Base-by-base conservation (phyloP, 73 alveolate genomes). In the Effrenium voratum region DNA sequence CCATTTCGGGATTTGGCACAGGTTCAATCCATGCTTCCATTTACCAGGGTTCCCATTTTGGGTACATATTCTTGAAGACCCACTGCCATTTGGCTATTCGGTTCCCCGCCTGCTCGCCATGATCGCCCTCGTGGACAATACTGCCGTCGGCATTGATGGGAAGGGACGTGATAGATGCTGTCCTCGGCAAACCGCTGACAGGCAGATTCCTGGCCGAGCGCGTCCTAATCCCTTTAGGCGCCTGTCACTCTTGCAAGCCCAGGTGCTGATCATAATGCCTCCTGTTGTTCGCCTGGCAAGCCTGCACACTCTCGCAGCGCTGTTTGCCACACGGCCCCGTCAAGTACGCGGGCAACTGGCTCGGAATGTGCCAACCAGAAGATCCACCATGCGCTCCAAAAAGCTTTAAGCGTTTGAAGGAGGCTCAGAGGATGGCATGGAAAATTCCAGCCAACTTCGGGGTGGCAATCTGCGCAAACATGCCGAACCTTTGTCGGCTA, bases 81-180 rank as follows among this genome's bases (percentile, higher is more conserved):
- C 77, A 26, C 77, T 55, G 30, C 22, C 68, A 55, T 15, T 55
- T n/a, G n/a, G n/a, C n/a, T n/a, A n/a, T n/a, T n/a, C n/a, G n/a
- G n/a, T n/a, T n/a, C 77, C 77, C 16, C 41, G 91, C 95, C 97
- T 90, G 97, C 52, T 90, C 97, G 2, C 97, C 97, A 3, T 46
- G 40, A 57, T 90, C 97, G 19, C 97, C 97, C 38, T 90, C 97
- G 43, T 90, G 97, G 32, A 90, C 97, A 75, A 90, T 90, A 76
- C 88, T 47, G 43, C 97, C 97, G 80, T 90, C 97, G 5, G 97
- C 97, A 46, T 90, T 90, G 97, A 90, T 90, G 75, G 97, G 97
- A 24, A 90, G 45, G 13, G 88, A 45, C 16, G 88, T 90, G 26
- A 87, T 68, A 13, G 97, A 90, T 30, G 75, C 80, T 16, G 46